These are phyloP conservation scores for Rhododendron simsii DNA, from an alignment of 148 eudicot species.

Conservation along the genomic window DNA sequence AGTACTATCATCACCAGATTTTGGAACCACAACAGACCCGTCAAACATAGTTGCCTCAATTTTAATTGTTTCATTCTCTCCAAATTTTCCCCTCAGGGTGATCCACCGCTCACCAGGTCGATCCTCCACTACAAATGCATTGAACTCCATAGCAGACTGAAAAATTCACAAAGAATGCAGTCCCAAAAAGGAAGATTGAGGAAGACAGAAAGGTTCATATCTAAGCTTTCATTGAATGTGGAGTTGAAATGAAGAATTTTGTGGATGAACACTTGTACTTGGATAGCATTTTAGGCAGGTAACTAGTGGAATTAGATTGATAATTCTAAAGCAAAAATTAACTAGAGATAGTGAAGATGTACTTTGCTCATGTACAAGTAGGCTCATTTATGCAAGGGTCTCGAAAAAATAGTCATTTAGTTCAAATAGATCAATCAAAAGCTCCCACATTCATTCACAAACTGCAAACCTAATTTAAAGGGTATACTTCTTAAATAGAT, in stretches of 20 bases:
- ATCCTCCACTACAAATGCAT: constrained; percentile 50
- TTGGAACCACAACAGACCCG: constrained; percentile 43
- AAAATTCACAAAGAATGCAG: constrained; percentile 1
- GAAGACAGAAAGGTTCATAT: background rate
- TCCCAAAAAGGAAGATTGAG: constrained; percentile 4
- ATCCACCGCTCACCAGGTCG: constrained; percentile 58
- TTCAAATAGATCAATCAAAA: background rate
- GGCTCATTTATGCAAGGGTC: background rate
- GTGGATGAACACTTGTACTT: background rate
- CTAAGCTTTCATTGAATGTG: background rate
- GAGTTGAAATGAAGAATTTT: background rate
- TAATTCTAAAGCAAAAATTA: background rate
- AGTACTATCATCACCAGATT: constrained; percentile 34
- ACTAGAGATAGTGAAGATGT: background rate
- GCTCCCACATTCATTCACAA: background rate
- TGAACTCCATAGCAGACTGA: constrained; percentile 46
- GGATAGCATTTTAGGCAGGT: background rate
- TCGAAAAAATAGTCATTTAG: background rate
- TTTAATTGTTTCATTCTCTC: constrained; percentile 37
- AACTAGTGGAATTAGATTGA: background rate
- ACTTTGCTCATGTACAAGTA: background rate
- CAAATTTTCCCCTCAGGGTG: constrained; percentile 46
- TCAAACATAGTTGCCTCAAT: constrained; percentile 54
- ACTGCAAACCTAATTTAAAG: background rate
- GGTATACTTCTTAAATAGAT: too few species aligned